phyloP scores from a whole-genome alignment of 2,329 filamentous ascomycete species.

The Epichloe brachyelytri region DNA sequence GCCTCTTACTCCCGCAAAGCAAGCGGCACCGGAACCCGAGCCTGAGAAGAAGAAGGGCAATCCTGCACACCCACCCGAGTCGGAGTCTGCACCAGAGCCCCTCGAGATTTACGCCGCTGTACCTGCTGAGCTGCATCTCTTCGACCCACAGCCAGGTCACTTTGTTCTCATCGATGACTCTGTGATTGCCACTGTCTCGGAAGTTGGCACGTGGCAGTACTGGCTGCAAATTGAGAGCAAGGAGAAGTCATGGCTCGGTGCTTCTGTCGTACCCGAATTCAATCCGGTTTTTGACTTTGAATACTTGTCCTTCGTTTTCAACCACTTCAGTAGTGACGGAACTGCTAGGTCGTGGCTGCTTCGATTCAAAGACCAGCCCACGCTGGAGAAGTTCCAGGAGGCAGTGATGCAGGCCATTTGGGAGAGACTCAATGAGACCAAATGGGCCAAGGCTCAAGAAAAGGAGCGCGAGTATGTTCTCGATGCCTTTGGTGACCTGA shows the following conservation, averaged over 20 bases:
- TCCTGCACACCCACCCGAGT: not conserved
- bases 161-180: conserved; percentile 69
- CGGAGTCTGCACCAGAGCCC: conserved; percentile 42
- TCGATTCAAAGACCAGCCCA: conserved; percentile 73
- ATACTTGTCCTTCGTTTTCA: conserved; percentile 98
- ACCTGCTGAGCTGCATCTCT: conserved; percentile 77
- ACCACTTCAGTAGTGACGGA: conserved; percentile 80
- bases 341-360: conserved; percentile 92
- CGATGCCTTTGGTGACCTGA: conserved; percentile 88
- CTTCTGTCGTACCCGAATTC: conserved; percentile 76
- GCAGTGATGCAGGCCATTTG: conserved; percentile 91
- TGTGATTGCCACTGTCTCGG: conserved; percentile 68
- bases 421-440: conserved; percentile 89
- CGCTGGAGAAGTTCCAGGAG: conserved; percentile 78
- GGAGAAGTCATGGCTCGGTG: conserved; percentile 74
- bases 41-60: not conserved
- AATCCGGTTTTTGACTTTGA: conserved; percentile 99
- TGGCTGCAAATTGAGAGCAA: conserved; percentile 77
- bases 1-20: conserved; percentile 15
- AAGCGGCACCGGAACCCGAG: conserved; percentile 12
- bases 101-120: conserved; percentile 64
- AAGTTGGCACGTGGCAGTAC: conserved; percentile 86
- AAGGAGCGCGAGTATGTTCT: conserved; percentile 88
- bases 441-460: conserved; percentile 89
- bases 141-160: conserved; percentile 75